Base-by-base conservation (phyloP, 2,329 filamentous ascomycete genomes). In the Hypoxylon sp. region DNA sequence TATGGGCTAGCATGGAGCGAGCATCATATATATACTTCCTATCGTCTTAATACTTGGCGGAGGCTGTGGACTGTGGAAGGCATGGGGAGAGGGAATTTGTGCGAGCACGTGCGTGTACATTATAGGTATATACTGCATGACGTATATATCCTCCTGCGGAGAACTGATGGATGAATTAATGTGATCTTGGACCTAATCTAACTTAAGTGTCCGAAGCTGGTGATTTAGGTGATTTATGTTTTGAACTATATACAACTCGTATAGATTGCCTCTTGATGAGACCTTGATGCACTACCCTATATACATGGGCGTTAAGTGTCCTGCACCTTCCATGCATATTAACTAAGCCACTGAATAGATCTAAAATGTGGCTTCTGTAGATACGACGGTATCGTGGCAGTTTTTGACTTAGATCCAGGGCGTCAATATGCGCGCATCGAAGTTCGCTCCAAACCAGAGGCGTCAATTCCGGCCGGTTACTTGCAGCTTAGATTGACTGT, bases 1-100 rank as follows among this genome's bases (percentile, higher is more conserved):
- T 68, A 62, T 62, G 35, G 52, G 58, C 53, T 60, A 62, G 68
- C 61, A 62, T 62, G 62, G 50, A 68, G 65, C 68, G 68, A 63
- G 68, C 65, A 68, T 65, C 32, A 29, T 60, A 31, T 62, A 31
- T 62, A 42, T 58, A 35, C 37, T 64, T 56, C 15, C 29, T 60
- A 53, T 50, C 21, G 19, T 60, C 56, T 50, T 51, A 21, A 51
- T 50, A 37, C 5, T 21, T 32, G 21, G 37, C 24, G 59, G 24
- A 62, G 24, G 24, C 39, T 58, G 37, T 13, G 51, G 35, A 54
- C 51, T 27, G 53, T 32, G 37, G 24, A 46, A 8, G 27, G 42
- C 29, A 35, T 50, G 46, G 21, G 2, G 21, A 13, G 42, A 31
- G 29, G 29, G 51, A 44, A 47, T 39, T n/a, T 58, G 50, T 52